Evolutionary conservation across 805 yeast genomes (phyloP).

Genomic region (Candida silvatica): DNA sequence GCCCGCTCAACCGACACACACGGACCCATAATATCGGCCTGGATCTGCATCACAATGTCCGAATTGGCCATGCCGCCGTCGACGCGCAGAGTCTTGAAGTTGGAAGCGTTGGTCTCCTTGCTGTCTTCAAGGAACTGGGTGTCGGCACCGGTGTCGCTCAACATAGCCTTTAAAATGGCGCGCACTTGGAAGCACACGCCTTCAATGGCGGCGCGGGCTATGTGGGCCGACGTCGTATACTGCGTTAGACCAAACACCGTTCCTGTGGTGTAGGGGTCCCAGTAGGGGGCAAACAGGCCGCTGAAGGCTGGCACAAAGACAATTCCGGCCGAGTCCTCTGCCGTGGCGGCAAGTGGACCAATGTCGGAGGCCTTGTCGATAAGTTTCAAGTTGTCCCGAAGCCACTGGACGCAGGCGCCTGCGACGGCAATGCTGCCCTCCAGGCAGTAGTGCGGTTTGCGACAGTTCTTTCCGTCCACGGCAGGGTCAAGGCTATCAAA

Average conservation of each 20-base stretch:
- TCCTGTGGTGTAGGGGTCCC: conserved; percentile 91
- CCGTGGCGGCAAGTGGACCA: conserved; percentile 83
- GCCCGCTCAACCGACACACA: conserved; percentile 77
- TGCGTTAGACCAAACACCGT: conserved; percentile 90
- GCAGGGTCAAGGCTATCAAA: conserved; percentile 55
- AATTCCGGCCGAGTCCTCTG: conserved; percentile 79
- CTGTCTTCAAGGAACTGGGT: conserved; percentile 49
- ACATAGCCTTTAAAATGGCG: conserved; percentile 87
- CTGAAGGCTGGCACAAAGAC: conserved; percentile 93
- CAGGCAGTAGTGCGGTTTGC: conserved; percentile 73
- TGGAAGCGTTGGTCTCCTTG: conserved; percentile 29
- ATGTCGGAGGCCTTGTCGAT: conserved; percentile 78
- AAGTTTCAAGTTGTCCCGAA: conserved; percentile 80
- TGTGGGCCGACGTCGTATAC: conserved; percentile 83
- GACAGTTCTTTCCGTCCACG: conserved; percentile 26
- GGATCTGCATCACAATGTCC: conserved; percentile 87
- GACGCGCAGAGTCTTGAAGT: conserved; percentile 45
- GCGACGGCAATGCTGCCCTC: conserved; percentile 97
- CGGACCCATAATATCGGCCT: conserved; percentile 86
- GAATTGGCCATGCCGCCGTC: conserved; percentile 96
- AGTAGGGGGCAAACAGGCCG: conserved; percentile 91
- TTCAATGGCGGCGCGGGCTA: conserved; percentile 90
- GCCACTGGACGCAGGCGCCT: conserved; percentile 90
- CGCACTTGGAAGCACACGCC: conserved; percentile 93
- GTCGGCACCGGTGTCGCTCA: conserved; percentile 56